Evolutionary conservation across 192 early-diverging fungal species (phyloP), one percentile per base, ranked within the genome.

Genomic region (Thoreauomyces humboldtii): DNA sequence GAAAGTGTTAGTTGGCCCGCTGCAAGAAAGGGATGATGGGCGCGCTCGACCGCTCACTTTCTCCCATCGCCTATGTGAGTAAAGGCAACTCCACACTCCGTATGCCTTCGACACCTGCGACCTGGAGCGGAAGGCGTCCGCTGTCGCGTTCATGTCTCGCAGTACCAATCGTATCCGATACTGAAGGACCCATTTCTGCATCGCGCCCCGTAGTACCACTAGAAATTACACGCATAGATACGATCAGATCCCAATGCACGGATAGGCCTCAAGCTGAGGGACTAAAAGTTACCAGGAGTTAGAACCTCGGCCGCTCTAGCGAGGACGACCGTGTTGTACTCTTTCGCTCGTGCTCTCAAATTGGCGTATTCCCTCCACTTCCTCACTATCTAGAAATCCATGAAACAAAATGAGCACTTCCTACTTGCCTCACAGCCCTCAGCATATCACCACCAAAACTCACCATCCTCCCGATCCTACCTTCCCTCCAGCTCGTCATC

Each of bases 51-150:
- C 11, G 9, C n/a, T 41, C n/a, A 41, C 43, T 29, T 37, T 46
- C 21, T 37, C 50, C 62, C 62, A 64, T 35, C 22, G 27, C 17
- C 50, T 47, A 64, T 64, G 62, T 3, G n/a, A 22, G 21, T 11
- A 54, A n/a, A 64, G 28, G 12, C 45, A 31, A 15, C 34, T 14
- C 62, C 62, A 64, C 2, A 53, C 48, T 14, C 50, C 32, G 29
- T 36, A 27, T 17, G 62, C 62, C 14, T 24, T 28, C 4, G 25
- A 29, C 15, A 52, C 15, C 34, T 32, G 29, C 21, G 28, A 28
- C 11, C 50, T 25, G 15, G 9, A n/a, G 34, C 35, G 51, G 37
- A 64, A 64, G 1, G 34, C 25, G 14, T 45, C 48, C 7, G 62
- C 62, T 12, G 35, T 33, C 19, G 34, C 62, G 17, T 32, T 35